These are phyloP conservation scores for Aureobasidium uvarum DNA, from an alignment of 2,329 filamentous ascomycete genomes.

Conservation along the genomic window DNA sequence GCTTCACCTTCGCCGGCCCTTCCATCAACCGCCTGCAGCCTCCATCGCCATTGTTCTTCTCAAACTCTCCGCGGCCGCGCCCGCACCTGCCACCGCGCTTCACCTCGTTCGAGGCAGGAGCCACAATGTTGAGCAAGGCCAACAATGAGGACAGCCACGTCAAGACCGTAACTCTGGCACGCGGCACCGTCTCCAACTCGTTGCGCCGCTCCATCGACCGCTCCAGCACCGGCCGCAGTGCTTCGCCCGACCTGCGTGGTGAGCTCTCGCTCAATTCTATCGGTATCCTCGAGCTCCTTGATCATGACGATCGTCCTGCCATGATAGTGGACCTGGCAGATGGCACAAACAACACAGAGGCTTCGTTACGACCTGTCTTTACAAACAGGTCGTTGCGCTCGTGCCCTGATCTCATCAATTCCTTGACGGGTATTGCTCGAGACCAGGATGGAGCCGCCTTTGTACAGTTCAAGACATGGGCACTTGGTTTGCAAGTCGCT, in stretches of 20 bases:
- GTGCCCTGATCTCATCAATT: slow-evolving; percentile 55
- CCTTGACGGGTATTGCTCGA: slow-evolving; percentile 52
- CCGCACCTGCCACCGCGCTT: slow-evolving; percentile 54
- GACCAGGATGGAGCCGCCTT: slow-evolving; percentile 45
- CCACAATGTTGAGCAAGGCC: slow-evolving; percentile 57
- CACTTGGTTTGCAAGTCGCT: slow-evolving; percentile 56
- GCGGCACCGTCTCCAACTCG: slow-evolving; percentile 44
- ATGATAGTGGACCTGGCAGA: slow-evolving; percentile 70
- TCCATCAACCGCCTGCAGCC: slow-evolving; percentile 38
- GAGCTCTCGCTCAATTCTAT: slow-evolving; percentile 62
- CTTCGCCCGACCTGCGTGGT: slow-evolving; percentile 54
- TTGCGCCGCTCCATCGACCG: slow-evolving; percentile 53
- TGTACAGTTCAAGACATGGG: slow-evolving; percentile 67
- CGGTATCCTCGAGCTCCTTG: slow-evolving; percentile 68
- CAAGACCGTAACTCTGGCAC: slow-evolving; percentile 53
- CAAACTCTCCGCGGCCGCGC: slow-evolving; percentile 42
- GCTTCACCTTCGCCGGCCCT: slow-evolving; percentile 29
- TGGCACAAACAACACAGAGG: slow-evolving; percentile 52
- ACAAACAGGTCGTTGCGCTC: slow-evolving; percentile 65
- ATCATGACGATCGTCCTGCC: slow-evolving; percentile 72
- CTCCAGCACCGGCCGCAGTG: slow-evolving; percentile 48
- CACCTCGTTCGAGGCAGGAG: slow-evolving; percentile 57
- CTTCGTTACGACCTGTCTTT: slow-evolving; percentile 62
- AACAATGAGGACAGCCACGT: slow-evolving; percentile 50
- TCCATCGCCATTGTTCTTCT: slow-evolving; percentile 55